Conservation (phyloP, 352 stramenopile genomes). For the Phytophthora lateralis region DNA sequence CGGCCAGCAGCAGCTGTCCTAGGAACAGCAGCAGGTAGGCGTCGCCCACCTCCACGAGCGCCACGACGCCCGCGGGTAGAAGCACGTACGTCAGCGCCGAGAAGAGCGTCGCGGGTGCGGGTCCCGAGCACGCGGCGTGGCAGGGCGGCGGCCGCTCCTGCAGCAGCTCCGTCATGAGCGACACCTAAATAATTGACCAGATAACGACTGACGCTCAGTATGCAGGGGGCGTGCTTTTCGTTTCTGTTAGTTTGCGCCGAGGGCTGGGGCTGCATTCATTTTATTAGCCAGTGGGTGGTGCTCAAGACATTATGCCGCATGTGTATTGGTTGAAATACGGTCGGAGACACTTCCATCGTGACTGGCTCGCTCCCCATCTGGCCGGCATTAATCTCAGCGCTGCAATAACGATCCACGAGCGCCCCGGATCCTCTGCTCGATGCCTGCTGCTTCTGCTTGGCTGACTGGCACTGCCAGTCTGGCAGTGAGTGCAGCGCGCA, state of each 20-base stretch:
- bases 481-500: too few relatives aligned
- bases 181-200: slow-evolving; percentile 21
- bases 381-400: slow-evolving; percentile 7
- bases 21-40: slow-evolving; percentile 51
- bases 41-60: slow-evolving; percentile 41
- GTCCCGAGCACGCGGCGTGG: slow-evolving; percentile 29
- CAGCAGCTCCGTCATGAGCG: slow-evolving; percentile 29
- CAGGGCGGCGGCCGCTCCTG: slow-evolving; percentile 38
- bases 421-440: too few relatives aligned
- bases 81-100: slow-evolving; percentile 36
- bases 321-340: background rate
- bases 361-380: slow-evolving; percentile 23
- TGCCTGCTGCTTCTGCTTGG: too few relatives aligned
- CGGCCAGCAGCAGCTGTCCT: slow-evolving; percentile 40
- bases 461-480: too few relatives aligned
- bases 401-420: slow-evolving; percentile 3
- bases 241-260: slow-evolving; percentile 12
- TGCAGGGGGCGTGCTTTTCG: slow-evolving; percentile 10
- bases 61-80: slow-evolving; percentile 37
- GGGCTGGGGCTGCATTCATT: slow-evolving; percentile 4
- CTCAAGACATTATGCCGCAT: background rate
- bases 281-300: background rate
- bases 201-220: slow-evolving; percentile 26
- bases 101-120: slow-evolving; percentile 30
- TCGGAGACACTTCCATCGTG: background rate